Conservation (phyloP, 1,139 yeast species). For the Pneumocystis canis region DNA sequence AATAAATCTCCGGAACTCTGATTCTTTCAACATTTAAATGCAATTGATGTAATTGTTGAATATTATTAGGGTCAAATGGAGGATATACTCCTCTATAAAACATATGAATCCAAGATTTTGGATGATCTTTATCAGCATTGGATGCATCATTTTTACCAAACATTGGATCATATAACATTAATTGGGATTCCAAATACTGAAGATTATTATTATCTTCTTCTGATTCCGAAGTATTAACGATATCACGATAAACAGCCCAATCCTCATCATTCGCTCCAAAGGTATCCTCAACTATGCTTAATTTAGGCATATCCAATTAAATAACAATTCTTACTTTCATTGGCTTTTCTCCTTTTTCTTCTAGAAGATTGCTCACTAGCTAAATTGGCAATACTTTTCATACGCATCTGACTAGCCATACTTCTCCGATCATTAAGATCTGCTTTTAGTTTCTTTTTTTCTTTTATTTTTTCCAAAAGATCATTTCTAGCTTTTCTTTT, state of each 20-base stretch:
- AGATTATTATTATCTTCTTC: slow-evolving; percentile 59
- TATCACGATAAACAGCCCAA: slow-evolving; percentile 83
- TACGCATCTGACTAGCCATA: slow-evolving; percentile 77
- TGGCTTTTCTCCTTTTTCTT: slow-evolving; percentile 22
- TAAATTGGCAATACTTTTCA: slow-evolving; percentile 79
- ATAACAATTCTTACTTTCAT: slow-evolving; percentile 39
- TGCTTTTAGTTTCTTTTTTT: slow-evolving; percentile 10
- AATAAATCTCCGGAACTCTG: slow-evolving; percentile 78
- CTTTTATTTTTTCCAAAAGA: slow-evolving; percentile 27
- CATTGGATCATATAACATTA: slow-evolving; percentile 67
- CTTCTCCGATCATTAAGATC: slow-evolving; percentile 83
- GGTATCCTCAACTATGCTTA: slow-evolving; percentile 77
- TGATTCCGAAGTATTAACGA: slow-evolving; percentile 55
- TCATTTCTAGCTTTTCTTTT: slow-evolving; percentile 49
- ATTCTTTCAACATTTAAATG: slow-evolving; percentile 84
- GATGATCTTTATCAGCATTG: slow-evolving; percentile 78
- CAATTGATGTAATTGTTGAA: slow-evolving; percentile 69
- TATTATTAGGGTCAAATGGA: slow-evolving; percentile 41
- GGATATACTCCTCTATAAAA: slow-evolving; percentile 81
- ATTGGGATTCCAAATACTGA: slow-evolving; percentile 51
- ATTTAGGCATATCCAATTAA: slow-evolving; percentile 3
- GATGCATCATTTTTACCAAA: slow-evolving; percentile 69
- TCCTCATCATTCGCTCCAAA: slow-evolving; percentile 95
- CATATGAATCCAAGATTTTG: slow-evolving; percentile 60
- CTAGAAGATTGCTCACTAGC: slow-evolving; percentile 51